Conservation (phyloP, 192 early-diverging fungal species). For the Geranomyces variabilis region DNA sequence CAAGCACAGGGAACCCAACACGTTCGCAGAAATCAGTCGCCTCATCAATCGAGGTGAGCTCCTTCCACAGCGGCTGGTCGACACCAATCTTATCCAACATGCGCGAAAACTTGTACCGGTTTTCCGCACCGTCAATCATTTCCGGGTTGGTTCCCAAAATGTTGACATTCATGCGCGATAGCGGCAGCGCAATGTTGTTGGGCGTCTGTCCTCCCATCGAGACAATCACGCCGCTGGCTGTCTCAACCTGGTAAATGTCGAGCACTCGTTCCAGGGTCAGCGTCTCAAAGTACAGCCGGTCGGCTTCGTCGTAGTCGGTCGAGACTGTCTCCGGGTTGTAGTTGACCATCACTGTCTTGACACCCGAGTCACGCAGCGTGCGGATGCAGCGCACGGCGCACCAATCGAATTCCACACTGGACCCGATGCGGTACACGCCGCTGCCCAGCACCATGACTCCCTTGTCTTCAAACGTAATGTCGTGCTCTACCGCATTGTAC, state of each 20-base stretch:
- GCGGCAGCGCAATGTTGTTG: conserved; percentile 92
- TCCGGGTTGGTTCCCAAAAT: conserved; percentile 89
- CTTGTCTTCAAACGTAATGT: conserved; percentile 89
- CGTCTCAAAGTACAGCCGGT: conserved; percentile 98
- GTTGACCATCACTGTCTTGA: conserved; percentile 98
- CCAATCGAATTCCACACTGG: conserved; percentile 99
- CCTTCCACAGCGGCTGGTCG: conserved; percentile 97
- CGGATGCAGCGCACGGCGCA: conserved; percentile 96
- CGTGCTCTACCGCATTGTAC: conserved; percentile 93
- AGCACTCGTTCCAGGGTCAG: conserved; percentile 90
- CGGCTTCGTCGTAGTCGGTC: conserved; percentile 97
- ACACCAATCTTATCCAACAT: conserved; percentile 90
- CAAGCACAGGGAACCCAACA: conserved; percentile 87
- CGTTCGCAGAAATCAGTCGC: conserved; percentile 81
- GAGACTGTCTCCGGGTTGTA: conserved; percentile 99
- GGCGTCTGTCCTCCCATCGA: conserved; percentile 94
- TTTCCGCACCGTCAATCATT: conserved; percentile 92
- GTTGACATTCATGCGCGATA: conserved; percentile 88
- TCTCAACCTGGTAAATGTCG: conserved; percentile 93
- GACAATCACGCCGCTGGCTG: conserved; percentile 82
- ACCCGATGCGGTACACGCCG: conserved; percentile 98
- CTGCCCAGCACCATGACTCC: conserved; percentile 97
- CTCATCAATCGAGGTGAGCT: conserved; percentile 80
- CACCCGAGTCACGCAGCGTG: conserved; percentile 79
- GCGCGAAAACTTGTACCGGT: conserved; percentile 93